These are phyloP conservation scores for Trichoderma sp. DNA, from an alignment of 2,329 filamentous ascomycete species.

Conservation along the genomic window DNA sequence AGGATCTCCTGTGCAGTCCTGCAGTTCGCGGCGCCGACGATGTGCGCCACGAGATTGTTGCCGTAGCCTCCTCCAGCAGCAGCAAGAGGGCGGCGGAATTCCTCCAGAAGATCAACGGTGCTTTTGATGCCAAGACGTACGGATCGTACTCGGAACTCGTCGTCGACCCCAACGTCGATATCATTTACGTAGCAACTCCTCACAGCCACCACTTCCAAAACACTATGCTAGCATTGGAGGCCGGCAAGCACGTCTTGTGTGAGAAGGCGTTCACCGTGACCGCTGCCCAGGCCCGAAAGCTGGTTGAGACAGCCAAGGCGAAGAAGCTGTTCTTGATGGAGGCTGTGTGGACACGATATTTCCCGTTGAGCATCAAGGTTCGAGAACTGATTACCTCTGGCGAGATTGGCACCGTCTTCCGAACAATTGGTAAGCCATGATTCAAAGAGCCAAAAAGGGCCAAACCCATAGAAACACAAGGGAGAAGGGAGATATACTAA, in stretches of 20 bases:
- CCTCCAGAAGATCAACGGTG: constrained; percentile 67
- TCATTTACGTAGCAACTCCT: constrained; percentile 85
- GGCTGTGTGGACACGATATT: constrained; percentile 86
- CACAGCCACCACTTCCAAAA: constrained; percentile 95
- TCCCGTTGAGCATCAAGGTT: constrained; percentile 76
- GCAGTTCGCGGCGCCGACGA: constrained; percentile 65
- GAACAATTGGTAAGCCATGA: constrained; percentile 46
- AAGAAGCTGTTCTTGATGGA: constrained; percentile 80
- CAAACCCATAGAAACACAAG: neutral
- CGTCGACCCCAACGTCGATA: constrained; percentile 73
- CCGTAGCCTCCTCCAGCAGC: constrained; percentile 76
- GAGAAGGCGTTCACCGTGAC: constrained; percentile 90
- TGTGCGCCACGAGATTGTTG: constrained; percentile 72
- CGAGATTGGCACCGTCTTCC: constrained; percentile 59
- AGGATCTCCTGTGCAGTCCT: constrained; percentile 76
- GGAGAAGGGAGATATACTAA: neutral
- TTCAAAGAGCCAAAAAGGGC: no score
- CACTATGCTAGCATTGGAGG: constrained; percentile 76
- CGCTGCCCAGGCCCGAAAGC: constrained; percentile 68
- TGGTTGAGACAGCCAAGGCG: constrained; percentile 67
- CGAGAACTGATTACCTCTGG: constrained; percentile 60
- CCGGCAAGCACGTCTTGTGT: constrained; percentile 84
- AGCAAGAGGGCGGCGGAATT: constrained; percentile 68
- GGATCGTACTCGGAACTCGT: constrained; percentile 81
- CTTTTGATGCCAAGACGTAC: constrained; percentile 66